Conservation (phyloP, 192 early-diverging fungal genomes). For the Linnemannia elongata region DNA sequence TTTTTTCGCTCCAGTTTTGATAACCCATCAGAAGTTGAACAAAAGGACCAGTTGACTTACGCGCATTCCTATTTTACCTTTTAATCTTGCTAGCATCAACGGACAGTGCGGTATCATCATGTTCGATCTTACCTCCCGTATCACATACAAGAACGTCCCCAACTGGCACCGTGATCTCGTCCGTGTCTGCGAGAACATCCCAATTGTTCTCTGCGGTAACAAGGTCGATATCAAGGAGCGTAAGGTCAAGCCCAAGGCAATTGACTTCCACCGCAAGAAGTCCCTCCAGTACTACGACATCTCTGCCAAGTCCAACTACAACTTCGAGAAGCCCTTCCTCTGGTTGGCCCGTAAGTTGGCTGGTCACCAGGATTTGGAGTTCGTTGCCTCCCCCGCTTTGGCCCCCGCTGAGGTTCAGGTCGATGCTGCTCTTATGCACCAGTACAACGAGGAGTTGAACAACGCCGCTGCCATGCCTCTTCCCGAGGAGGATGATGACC, state of each 20-base stretch:
- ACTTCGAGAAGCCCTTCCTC: constrained; percentile 99
- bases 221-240: constrained; percentile 99
- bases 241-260: constrained; percentile 99
- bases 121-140: constrained; percentile 99
- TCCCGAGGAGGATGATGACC: constrained; percentile 72
- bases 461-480: constrained; percentile 88
- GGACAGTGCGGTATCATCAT: constrained; percentile 99
- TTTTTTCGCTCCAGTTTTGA: neutral
- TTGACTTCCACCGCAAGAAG: constrained; percentile 99
- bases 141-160: constrained; percentile 99
- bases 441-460: constrained; percentile 86
- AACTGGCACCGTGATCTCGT: constrained; percentile 99
- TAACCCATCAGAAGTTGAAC: too few relatives aligned
- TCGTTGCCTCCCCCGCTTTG: constrained; percentile 97
- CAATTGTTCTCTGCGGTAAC: constrained; percentile 99
- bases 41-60: neutral
- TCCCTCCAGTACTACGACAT: constrained; percentile 99
- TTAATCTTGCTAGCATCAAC: constrained; percentile 78
- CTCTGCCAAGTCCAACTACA: constrained; percentile 99
- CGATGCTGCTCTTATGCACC: constrained; percentile 80
- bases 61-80: neutral
- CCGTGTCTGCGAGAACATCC: constrained; percentile 99
- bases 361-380: constrained; percentile 95
- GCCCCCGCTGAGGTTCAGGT: constrained; percentile 94
- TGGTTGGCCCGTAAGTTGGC: constrained; percentile 99